Evolutionary conservation across 768 basidiomycete genomes (phyloP).

Genomic region (Sarcomyxa edulis): DNA sequence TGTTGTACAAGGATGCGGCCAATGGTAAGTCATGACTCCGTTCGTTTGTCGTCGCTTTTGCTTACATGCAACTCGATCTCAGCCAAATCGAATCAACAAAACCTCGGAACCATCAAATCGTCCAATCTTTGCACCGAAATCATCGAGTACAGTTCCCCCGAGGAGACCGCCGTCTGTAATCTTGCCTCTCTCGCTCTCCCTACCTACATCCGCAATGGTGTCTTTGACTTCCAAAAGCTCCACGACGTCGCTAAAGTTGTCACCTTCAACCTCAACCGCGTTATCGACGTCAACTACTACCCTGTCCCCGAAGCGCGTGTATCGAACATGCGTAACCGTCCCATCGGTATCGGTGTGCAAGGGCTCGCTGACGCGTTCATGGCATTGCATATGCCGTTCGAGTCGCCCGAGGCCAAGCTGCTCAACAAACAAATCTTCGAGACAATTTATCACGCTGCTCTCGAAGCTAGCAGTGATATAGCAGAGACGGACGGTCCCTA

Average conservation of each 20-base stretch:
- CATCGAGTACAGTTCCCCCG: constrained; percentile 95
- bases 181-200: constrained; percentile 95
- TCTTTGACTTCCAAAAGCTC: constrained; percentile 92
- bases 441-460: constrained; percentile 95
- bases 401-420: constrained; percentile 77
- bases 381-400: constrained; percentile 94
- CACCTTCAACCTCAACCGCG: constrained; percentile 85
- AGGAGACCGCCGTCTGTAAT: constrained; percentile 98
- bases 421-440: constrained; percentile 97
- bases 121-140: constrained; percentile 99
- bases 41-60: constrained; percentile 1
- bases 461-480: constrained; percentile 87
- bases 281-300: constrained; percentile 96
- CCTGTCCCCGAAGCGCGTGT: constrained; percentile 86
- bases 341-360: constrained; percentile 96
- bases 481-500: constrained; percentile 79
- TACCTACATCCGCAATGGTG: constrained; percentile 75
- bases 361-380: constrained; percentile 98
- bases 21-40: constrained; percentile 59
- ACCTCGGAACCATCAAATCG: constrained; percentile 98
- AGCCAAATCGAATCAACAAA: constrained; percentile 98
- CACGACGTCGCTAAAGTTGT: constrained; percentile 94
- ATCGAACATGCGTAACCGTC: constrained; percentile 96
- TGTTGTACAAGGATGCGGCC: constrained; percentile 96
- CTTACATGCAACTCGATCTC: neutral